Conservation (phyloP, 1,139 yeast genomes). For the Magnusiomyces tetraspermus region DNA sequence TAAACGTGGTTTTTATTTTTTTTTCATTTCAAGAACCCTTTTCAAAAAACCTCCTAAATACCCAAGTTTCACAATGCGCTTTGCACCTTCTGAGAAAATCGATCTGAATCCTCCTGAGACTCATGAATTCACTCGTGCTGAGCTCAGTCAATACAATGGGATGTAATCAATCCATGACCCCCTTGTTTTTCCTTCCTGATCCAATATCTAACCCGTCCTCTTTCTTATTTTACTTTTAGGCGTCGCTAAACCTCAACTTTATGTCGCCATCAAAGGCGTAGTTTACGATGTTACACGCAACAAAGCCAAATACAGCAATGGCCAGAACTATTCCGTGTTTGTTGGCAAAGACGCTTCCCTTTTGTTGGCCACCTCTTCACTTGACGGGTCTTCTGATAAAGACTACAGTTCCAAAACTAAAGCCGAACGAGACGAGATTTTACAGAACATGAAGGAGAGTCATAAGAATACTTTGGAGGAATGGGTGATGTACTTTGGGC, state of each 20-base stretch:
- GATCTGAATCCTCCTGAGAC: conserved; percentile 42
- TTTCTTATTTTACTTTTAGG: conserved; percentile 31
- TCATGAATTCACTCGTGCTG: conserved; percentile 34
- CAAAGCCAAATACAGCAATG: conserved; percentile 61
- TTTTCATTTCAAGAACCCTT: no score
- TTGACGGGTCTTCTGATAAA: conserved; percentile 45
- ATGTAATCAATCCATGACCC: conserved; percentile 11
- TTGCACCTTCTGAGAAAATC: conserved; percentile 44
- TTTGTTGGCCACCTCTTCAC: conserved; percentile 50
- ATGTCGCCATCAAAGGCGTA: conserved; percentile 64
- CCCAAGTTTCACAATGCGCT: no score
- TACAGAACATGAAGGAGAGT: conserved; percentile 42
- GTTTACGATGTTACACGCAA: conserved; percentile 71
- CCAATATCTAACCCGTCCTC: no score
- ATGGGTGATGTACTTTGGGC: conserved; percentile 79
- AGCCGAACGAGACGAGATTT: conserved; percentile 37
- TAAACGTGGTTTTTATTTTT: no score
- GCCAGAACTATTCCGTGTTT: conserved; percentile 59
- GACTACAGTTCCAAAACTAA: conserved; percentile 33
- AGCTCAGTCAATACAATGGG: conserved; percentile 42
- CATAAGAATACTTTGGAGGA: conserved; percentile 65
- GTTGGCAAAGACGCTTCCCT: conserved; percentile 74
- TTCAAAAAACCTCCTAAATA: no score
- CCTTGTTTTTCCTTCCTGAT: not conserved
- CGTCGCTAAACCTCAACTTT: conserved; percentile 39